Evolutionary conservation across 2,329 filamentous ascomycete genomes (phyloP).

Genomic region (Cladosporium sp.): DNA sequence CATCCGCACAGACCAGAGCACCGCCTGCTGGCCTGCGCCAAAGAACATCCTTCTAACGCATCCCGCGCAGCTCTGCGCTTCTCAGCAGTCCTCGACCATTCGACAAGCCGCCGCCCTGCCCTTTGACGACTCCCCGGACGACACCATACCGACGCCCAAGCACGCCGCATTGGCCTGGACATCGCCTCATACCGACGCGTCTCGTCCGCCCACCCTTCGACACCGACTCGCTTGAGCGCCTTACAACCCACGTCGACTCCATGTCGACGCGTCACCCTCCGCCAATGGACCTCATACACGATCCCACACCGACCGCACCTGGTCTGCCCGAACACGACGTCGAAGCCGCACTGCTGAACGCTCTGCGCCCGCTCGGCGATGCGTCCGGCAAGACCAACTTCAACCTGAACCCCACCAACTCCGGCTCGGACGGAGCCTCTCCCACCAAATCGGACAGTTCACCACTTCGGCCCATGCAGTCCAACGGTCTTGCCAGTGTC

Average conservation of each 20-base stretch:
- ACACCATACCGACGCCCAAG: not conserved
- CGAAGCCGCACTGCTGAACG: slow-evolving; percentile 50
- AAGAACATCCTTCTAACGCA: slow-evolving; percentile 6
- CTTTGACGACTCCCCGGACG: not conserved
- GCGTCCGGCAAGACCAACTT: slow-evolving; percentile 57
- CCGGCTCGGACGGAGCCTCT: slow-evolving; percentile 57
- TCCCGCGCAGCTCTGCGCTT: not conserved
- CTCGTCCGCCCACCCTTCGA: not conserved
- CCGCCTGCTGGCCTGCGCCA: not conserved
- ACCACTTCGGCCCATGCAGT: slow-evolving; percentile 56
- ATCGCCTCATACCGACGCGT: slow-evolving; percentile 10
- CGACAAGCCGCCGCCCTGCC: not conserved
- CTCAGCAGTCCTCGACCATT: not conserved
- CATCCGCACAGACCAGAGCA: not conserved
- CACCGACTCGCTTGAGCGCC: slow-evolving; percentile 2
- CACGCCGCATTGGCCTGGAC: not conserved
- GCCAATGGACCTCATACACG: slow-evolving; percentile 57
- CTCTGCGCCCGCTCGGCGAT: slow-evolving; percentile 40
- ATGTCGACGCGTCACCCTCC: slow-evolving; percentile 54
- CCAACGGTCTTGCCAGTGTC: slow-evolving; percentile 63
- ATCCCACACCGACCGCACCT: slow-evolving; percentile 39
- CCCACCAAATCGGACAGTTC: slow-evolving; percentile 65
- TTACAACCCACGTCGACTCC: slow-evolving; percentile 27
- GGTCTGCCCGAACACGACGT: slow-evolving; percentile 41
- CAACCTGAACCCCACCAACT: slow-evolving; percentile 58